Conservation (phyloP, 148 eudicot species). For the Linanthus parryae region DNA sequence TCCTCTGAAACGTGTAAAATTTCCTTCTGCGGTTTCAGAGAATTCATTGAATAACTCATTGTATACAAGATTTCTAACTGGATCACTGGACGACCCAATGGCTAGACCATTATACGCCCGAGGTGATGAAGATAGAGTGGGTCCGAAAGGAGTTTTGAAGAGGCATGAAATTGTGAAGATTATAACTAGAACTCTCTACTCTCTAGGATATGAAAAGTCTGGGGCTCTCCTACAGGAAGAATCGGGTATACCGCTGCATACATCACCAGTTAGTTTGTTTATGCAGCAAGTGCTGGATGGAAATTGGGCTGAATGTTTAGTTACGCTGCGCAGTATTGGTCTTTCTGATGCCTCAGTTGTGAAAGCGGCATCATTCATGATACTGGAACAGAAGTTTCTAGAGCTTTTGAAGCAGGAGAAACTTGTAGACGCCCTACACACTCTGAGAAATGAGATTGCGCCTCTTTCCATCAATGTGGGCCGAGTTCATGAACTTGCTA, state of each 20-base stretch:
- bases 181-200: constrained; percentile 53
- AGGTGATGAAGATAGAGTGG: constrained; percentile 57
- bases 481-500: constrained; percentile 54
- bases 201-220: constrained; percentile 56
- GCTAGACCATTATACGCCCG: constrained; percentile 49
- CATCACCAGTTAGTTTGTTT: constrained; percentile 36
- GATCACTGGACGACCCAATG: constrained; percentile 51
- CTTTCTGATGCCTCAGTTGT: constrained; percentile 31
- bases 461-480: constrained; percentile 39
- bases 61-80: constrained; percentile 20
- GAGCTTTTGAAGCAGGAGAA: constrained; percentile 49
- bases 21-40: constrained; percentile 31
- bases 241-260: constrained; percentile 52
- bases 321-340: constrained; percentile 47
- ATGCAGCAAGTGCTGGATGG: constrained; percentile 57
- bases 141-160: constrained; percentile 58
- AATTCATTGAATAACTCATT: constrained; percentile 25
- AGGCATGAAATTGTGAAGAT: constrained; percentile 57
- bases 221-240: constrained; percentile 62
- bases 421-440: constrained; percentile 46
- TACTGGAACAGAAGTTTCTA: constrained; percentile 68
- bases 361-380: constrained; percentile 52
- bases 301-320: constrained; percentile 61
- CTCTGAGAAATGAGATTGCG: constrained; percentile 66
- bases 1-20: constrained; percentile 50